Conservation (phyloP, 1,139 yeast species). For the Taphrina deformans region DNA sequence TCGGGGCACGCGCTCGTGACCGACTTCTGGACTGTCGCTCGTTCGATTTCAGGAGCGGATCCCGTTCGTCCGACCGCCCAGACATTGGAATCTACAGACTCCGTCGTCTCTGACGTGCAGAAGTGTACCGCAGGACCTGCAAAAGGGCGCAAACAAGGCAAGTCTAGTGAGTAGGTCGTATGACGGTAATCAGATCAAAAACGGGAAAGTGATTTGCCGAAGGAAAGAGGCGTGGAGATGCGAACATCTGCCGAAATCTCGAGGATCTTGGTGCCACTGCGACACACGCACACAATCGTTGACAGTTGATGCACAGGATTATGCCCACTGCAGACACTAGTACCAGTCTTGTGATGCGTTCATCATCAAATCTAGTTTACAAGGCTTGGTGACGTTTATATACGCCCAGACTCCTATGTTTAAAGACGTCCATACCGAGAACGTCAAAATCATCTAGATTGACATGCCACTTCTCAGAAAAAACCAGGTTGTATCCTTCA, state of each 20-base stretch:
- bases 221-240: not conserved
- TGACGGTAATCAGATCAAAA: not conserved
- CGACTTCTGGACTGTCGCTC: slow-evolving; percentile 7
- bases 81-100: not conserved
- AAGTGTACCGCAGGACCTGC: too few species aligned
- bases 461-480: slow-evolving; percentile 17
- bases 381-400: not conserved
- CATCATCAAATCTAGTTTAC: too few species aligned
- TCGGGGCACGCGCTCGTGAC: not conserved
- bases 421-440: not conserved
- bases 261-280: not conserved
- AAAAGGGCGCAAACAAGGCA: too few species aligned
- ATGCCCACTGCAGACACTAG: too few species aligned
- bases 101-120: not conserved
- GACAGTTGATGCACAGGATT: too few species aligned
- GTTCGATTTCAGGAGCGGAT: not conserved
- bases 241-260: not conserved
- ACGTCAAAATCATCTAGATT: slow-evolving; percentile 9
- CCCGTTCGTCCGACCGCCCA: not conserved
- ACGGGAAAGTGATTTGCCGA: not conserved
- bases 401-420: not conserved
- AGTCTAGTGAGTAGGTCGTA: not conserved
- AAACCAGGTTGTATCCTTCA: not conserved
- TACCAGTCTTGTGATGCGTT: too few species aligned
- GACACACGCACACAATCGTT: not conserved